A percentile compares a stretch with the other conserved stretches of the same genome.
Evolutionary conservation across 148 eudicot genomes (phyloP).

Genomic region (Arbutus unedo): DNA sequence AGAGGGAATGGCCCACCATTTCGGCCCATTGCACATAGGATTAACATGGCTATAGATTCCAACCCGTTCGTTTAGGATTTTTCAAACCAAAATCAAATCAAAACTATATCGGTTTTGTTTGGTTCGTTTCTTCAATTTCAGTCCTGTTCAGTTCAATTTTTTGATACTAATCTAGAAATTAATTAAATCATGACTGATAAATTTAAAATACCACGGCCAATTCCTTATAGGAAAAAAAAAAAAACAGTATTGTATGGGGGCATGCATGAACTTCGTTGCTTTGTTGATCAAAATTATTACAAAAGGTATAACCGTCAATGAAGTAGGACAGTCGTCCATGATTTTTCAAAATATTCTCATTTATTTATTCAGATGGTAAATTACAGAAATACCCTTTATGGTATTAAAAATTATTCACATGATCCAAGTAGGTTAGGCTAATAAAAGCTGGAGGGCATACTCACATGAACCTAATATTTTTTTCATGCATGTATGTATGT

Average conservation of each 20-base stretch:
- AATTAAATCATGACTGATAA: no score
- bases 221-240: background rate
- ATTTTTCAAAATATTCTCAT: background rate
- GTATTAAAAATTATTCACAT: background rate
- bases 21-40: no score
- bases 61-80: no score
- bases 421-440: background rate
- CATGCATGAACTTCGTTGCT: background rate
- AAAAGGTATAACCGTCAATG: background rate
- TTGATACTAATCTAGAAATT: no score
- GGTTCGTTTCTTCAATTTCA: no score
- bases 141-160: no score
- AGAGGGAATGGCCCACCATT: no score
- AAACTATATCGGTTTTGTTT: no score
- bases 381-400: background rate
- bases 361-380: background rate
- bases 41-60: no score
- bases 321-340: slow-evolving; percentile 3
- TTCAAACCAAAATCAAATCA: no score
- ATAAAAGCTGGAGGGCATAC: background rate
- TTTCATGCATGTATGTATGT: slow-evolving; percentile 8
- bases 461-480: slow-evolving; percentile 18
- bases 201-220: no score
- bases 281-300: background rate
- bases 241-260: background rate